These are phyloP conservation scores for Calocera viscosa DNA, from an alignment of 768 basidiomycete genomes.

Conservation along the genomic window DNA sequence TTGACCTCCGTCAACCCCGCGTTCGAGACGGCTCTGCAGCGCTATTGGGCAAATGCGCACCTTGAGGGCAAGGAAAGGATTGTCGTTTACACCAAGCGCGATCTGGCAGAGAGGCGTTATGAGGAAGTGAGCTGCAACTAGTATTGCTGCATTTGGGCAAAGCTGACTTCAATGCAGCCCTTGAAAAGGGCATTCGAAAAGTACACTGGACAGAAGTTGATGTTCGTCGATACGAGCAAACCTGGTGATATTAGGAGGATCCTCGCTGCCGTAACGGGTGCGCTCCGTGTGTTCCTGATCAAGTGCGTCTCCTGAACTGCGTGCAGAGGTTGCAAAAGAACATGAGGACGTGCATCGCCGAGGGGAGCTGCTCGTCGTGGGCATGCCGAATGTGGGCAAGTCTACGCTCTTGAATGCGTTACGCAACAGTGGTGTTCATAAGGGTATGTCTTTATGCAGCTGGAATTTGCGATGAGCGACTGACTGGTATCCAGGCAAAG, in stretches of 20 bases:
- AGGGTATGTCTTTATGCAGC: conserved; percentile 46
- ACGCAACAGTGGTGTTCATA: conserved; percentile 71
- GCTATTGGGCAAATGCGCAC: conserved; percentile 23
- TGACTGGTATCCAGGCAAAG: conserved; percentile 62
- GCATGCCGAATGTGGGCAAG: conserved; percentile 99
- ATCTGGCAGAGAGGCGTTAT: conserved; percentile 80
- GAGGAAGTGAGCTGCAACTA: conserved; percentile 48
- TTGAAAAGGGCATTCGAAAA: conserved; percentile 27
- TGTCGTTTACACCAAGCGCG: conserved; percentile 85
- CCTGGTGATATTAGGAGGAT: conserved; percentile 27
- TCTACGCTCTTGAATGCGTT: conserved; percentile 87
- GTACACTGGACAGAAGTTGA: conserved; percentile 26
- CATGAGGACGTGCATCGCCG: conserved; percentile 54
- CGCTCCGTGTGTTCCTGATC: conserved; percentile 15
- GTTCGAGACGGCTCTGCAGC: conserved; percentile 47
- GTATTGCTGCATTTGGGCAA: not conserved
- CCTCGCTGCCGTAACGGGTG: conserved; percentile 28
- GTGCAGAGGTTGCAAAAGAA: conserved; percentile 52
- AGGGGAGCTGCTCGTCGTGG: conserved; percentile 82
- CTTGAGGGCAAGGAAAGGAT: conserved; percentile 60
- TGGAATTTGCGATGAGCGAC: conserved; percentile 8
- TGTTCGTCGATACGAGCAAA: conserved; percentile 29
- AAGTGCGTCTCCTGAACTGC: not conserved
- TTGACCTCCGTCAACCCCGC: conserved; percentile 86
- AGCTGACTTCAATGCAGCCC: conserved; percentile 22